Conservation (phyloP, 306 rosid genomes). For the Prosopis cineraria region DNA sequence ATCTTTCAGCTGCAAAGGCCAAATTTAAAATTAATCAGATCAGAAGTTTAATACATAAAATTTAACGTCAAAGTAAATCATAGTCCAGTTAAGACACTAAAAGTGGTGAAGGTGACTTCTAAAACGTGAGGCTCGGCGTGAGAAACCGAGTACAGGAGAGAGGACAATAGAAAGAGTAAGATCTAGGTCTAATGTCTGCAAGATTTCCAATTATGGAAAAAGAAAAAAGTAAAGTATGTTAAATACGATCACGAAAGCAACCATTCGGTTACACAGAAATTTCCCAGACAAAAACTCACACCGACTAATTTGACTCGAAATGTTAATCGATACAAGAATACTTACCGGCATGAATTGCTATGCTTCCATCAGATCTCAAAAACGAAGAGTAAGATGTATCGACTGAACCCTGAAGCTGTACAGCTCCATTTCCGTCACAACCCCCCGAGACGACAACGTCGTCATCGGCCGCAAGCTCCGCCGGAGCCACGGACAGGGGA, state of each 20-base stretch:
- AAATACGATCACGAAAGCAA: background rate
- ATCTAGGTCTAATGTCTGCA: background rate
- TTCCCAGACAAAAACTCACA: background rate
- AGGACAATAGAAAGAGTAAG: background rate
- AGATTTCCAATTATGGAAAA: constrained; percentile 1
- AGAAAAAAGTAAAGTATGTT: background rate
- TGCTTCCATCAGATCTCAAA: constrained; percentile 73
- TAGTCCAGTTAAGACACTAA: background rate
- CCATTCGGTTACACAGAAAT: background rate
- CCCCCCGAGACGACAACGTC: constrained; percentile 44
- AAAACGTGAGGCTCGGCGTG: background rate
- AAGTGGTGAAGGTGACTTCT: background rate
- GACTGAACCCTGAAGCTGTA: constrained; percentile 41
- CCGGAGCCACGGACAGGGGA: constrained; percentile 43
- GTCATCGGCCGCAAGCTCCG: constrained; percentile 45
- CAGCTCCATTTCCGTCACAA: constrained; percentile 48
- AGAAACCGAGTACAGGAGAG: background rate
- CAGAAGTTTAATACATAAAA: constrained; percentile 20
- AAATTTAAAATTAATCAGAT: constrained; percentile 32
- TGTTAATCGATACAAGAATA: background rate
- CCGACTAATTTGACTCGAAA: background rate
- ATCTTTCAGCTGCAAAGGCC: constrained; percentile 68
- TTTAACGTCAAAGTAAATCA: background rate
- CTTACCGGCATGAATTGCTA: constrained; percentile 81
- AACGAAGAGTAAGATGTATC: constrained; percentile 54